Evolutionary conservation across 495 filamentous ascomycete genomes (phyloP).

Genomic region (Xeromyces bisporus): DNA sequence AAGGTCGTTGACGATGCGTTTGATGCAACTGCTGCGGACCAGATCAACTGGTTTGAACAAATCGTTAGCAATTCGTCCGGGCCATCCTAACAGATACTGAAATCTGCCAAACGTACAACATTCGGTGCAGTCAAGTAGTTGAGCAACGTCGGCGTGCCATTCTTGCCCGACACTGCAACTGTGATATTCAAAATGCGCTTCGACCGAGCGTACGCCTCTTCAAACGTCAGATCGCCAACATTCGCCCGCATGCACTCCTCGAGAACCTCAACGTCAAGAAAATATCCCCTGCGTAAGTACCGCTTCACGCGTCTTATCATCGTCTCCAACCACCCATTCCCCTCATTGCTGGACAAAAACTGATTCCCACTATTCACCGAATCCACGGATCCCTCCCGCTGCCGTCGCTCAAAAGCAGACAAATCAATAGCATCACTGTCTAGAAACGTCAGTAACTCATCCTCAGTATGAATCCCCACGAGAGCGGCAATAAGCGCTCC

Average conservation of each 20-base stretch:
- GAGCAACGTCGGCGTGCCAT: slow-evolving; percentile 67
- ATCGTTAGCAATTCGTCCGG: too few species aligned
- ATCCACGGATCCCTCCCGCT: slow-evolving; percentile 7
- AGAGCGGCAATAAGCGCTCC: slow-evolving; percentile 83
- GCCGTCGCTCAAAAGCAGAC: slow-evolving; percentile 47
- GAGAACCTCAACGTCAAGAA: slow-evolving; percentile 65
- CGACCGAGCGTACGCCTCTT: slow-evolving; percentile 77
- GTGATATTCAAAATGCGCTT: slow-evolving; percentile 88
- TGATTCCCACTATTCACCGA: slow-evolving; percentile 5
- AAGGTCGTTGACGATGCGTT: slow-evolving; percentile 58
- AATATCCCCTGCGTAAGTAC: slow-evolving; percentile 59
- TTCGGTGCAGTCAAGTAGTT: slow-evolving; percentile 93
- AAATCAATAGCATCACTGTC: slow-evolving; percentile 69
- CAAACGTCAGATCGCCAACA: slow-evolving; percentile 80
- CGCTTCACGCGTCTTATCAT: slow-evolving; percentile 42
- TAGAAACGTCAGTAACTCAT: slow-evolving; percentile 62
- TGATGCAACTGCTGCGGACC: slow-evolving; percentile 85
- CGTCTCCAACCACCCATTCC: slow-evolving; percentile 35
- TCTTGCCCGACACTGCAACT: slow-evolving; percentile 52
- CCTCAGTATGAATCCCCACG: slow-evolving; percentile 76
- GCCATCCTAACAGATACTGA: too few species aligned
- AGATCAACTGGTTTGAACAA: slow-evolving; percentile 76
- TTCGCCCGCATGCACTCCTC: slow-evolving; percentile 77
- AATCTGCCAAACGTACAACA: slow-evolving; percentile 45
- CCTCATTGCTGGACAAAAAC: slow-evolving; percentile 7